These are phyloP conservation scores for Torrubiella hemipterigena DNA, from an alignment of 2,329 filamentous ascomycete species.

Conservation along the genomic window DNA sequence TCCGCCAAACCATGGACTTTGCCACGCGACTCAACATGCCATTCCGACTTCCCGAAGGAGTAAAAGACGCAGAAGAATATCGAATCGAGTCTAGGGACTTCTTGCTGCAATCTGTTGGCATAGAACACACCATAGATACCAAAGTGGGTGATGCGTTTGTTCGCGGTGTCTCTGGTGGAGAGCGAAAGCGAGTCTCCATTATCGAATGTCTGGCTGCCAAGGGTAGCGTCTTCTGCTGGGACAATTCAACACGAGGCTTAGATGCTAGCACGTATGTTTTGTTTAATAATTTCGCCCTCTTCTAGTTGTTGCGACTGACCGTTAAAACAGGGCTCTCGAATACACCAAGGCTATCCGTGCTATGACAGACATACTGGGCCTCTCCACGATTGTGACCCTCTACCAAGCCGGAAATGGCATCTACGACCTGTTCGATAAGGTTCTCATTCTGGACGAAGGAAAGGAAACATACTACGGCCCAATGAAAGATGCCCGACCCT, in stretches of 20 bases:
- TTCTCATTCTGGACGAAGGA: conserved; percentile 54
- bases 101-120: conserved; percentile 43
- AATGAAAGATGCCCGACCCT: conserved; percentile 43
- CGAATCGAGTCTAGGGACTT: conserved; percentile 37
- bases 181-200: conserved; percentile 58
- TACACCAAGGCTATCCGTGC: conserved; percentile 49
- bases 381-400: conserved; percentile 50
- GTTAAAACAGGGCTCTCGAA: conserved; percentile 34
- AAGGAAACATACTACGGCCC: conserved; percentile 56
- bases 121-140: conserved; percentile 48
- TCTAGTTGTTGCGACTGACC: neutral
- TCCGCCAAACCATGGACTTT: conserved; percentile 60
- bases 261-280: conserved; percentile 45
- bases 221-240: conserved; percentile 52
- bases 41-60: conserved; percentile 30
- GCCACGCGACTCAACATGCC: conserved; percentile 50
- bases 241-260: conserved; percentile 53
- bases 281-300: neutral
- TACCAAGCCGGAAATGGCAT: conserved; percentile 63
- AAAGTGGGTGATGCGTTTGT: conserved; percentile 57
- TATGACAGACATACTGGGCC: conserved; percentile 49
- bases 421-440: conserved; percentile 59
- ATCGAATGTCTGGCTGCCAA: conserved; percentile 49
- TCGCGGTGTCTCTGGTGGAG: conserved; percentile 55
- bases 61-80: conserved; percentile 29